Evolutionary conservation across 768 basidiomycete genomes (phyloP).

Genomic region (Rhizopogon rudus): DNA sequence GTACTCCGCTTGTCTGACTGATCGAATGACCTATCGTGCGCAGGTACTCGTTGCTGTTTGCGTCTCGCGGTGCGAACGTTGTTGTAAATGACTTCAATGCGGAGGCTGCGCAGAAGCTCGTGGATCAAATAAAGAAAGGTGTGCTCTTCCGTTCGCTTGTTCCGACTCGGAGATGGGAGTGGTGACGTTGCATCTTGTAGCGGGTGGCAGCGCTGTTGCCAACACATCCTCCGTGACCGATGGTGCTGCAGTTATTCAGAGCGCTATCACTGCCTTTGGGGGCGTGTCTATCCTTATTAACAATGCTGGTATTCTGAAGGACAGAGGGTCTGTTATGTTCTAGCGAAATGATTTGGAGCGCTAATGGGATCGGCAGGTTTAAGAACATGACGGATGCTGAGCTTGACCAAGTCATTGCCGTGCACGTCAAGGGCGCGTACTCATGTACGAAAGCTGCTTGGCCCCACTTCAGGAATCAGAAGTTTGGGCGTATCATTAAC

Average conservation of each 20-base stretch:
- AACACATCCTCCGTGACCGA: conserved; percentile 87
- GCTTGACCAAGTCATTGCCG: conserved; percentile 83
- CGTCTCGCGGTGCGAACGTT: conserved; percentile 88
- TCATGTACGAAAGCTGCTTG: conserved; percentile 92
- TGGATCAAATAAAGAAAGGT: conserved; percentile 84
- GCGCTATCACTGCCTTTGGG: conserved; percentile 83
- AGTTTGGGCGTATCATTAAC: conserved; percentile 93
- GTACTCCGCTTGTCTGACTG: conserved; percentile 23
- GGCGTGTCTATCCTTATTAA: conserved; percentile 85
- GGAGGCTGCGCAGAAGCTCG: conserved; percentile 86
- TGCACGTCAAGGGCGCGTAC: conserved; percentile 93
- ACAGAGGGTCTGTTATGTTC: conserved; percentile 53
- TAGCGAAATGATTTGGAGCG: neutral
- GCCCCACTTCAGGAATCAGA: conserved; percentile 92
- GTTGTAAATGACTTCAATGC: conserved; percentile 94
- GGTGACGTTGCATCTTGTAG: conserved; percentile 32
- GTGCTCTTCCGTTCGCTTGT: conserved; percentile 15
- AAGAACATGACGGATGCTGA: conserved; percentile 97
- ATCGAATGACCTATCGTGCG: conserved; percentile 1
- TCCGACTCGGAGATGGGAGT: neutral
- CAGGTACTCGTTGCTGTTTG: conserved; percentile 89
- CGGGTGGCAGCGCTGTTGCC: conserved; percentile 83
- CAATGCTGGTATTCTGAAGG: conserved; percentile 89
- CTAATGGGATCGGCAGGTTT: conserved; percentile 48
- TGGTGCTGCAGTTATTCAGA: conserved; percentile 81